Evolutionary conservation across 306 rosid species (phyloP).

Genomic region (Heteromeles arbutifolia): DNA sequence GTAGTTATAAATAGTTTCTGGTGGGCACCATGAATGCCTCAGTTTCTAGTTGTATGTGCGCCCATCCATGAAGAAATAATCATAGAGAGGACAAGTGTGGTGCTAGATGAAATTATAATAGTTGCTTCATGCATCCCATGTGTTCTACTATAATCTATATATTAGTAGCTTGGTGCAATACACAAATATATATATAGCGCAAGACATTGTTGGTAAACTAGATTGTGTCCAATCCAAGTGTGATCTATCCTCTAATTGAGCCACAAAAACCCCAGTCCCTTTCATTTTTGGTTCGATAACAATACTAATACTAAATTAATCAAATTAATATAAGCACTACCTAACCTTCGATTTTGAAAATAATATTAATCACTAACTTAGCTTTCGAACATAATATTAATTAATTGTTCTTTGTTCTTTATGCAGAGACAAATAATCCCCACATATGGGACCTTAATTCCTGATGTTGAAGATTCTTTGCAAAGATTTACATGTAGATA

Average conservation of each 20-base stretch:
- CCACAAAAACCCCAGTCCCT: no score
- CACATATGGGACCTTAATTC: not conserved
- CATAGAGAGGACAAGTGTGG: not conserved
- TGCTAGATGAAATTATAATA: not conserved
- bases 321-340: not conserved
- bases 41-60: not conserved
- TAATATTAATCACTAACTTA: not conserved
- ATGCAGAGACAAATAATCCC: not conserved
- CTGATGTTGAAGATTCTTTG: not conserved
- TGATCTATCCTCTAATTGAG: no score
- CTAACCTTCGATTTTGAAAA: not conserved
- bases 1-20: not conserved
- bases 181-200: no score
- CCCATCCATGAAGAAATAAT: not conserved
- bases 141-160: not conserved
- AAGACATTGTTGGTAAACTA: no score
- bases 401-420: not conserved
- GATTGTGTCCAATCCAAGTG: no score
- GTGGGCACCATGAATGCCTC: not conserved
- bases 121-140: not conserved
- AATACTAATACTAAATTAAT: not conserved
- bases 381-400: not conserved
- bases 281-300: no score
- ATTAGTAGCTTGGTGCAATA: not conserved
- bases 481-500: not conserved